Base-by-base conservation (phyloP, 371 early-diverging fungal genomes). In the Mycotypha africana region DNA sequence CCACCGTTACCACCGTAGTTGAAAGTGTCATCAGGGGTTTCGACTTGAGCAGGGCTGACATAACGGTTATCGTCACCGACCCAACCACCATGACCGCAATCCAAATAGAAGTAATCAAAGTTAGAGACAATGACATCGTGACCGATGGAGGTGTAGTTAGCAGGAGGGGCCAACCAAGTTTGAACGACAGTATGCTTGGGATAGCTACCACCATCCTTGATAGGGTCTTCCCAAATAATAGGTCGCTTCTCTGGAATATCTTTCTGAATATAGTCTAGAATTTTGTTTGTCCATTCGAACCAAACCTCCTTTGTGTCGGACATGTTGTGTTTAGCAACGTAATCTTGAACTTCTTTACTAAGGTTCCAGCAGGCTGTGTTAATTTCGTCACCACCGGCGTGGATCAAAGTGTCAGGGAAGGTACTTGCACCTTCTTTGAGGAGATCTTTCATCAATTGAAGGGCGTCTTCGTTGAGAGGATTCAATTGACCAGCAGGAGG, bases 401-500 rank as follows among this genome's bases (percentile, higher is more conserved):
- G 89, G 63, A 81, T 79, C 42, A 75, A 59, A 8, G 78, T 49
- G 58, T 89, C 91, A 4, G 77, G 66, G 63, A 91, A 91, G 6
- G 61, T 53, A 3, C 35, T 35, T 15, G 81, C 47, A 36, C 69
- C 76, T 52, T 82, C 74, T 39, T 76, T 70, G 31, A 83, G 62
- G n/a, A 89, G 60, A 6, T 22, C 24, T 10, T 35, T n/a, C 4
- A 45, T 20, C 1, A 45, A 12, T 2, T 67, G 45, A 52, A 74
- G 72, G 2, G 84, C 65, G 10, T 66, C 72, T 0, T 64, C 58
- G 38, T 73, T 70, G 23, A 81, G 58, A 32, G 84, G 80, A 56
- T 88, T 76, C 17, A 91, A 66, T 56, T 91, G 91, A 39, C 91
- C 91, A 30, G 78, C 65, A 31, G 85, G 79, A 45, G 91, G 86